Conservation (phyloP, 495 filamentous ascomycete species). For the Amphirosellinia nigrospora region DNA sequence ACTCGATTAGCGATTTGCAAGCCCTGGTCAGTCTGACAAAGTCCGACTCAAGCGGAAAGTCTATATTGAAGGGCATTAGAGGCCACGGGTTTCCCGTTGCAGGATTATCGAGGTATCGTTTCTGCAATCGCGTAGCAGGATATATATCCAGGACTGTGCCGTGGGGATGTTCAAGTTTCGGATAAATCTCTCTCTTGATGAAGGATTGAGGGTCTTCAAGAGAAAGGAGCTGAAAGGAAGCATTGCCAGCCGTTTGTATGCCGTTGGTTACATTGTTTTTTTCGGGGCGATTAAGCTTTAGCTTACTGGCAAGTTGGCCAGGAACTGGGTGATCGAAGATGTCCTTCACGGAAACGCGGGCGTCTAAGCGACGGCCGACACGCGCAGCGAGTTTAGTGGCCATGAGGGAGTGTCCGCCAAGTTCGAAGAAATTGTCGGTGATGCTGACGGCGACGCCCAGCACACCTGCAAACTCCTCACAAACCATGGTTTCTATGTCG, state of each 20-base stretch:
- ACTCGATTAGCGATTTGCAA: slow-evolving; percentile 17
- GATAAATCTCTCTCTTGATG: slow-evolving; percentile 13
- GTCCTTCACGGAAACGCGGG: slow-evolving; percentile 24
- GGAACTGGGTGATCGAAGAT: slow-evolving; percentile 21
- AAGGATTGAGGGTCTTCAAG: slow-evolving; percentile 8
- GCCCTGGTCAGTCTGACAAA: slow-evolving; percentile 6
- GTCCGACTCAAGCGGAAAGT: slow-evolving; percentile 21
- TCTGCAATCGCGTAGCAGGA: slow-evolving; percentile 25
- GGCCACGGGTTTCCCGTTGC: slow-evolving; percentile 20
- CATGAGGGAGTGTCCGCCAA: slow-evolving; percentile 17
- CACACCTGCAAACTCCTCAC: neutral
- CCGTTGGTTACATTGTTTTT: neutral
- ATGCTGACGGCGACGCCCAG: neutral
- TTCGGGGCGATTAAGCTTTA: slow-evolving; percentile 2
- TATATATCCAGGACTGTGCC: slow-evolving; percentile 17
- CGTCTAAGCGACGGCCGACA: slow-evolving; percentile 19
- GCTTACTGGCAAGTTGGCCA: slow-evolving; percentile 13
- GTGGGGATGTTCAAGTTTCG: slow-evolving; percentile 13
- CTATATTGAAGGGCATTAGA: slow-evolving; percentile 17
- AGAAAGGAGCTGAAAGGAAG: slow-evolving; percentile 12
- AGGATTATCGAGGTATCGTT: slow-evolving; percentile 19
- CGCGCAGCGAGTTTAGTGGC: slow-evolving; percentile 23
- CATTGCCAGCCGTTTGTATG: neutral
- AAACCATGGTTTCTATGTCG: neutral
- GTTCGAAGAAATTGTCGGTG: slow-evolving; percentile 5